phyloP scores from a whole-genome alignment of 306 rosid genomes.

The Vigna hirtella region DNA sequence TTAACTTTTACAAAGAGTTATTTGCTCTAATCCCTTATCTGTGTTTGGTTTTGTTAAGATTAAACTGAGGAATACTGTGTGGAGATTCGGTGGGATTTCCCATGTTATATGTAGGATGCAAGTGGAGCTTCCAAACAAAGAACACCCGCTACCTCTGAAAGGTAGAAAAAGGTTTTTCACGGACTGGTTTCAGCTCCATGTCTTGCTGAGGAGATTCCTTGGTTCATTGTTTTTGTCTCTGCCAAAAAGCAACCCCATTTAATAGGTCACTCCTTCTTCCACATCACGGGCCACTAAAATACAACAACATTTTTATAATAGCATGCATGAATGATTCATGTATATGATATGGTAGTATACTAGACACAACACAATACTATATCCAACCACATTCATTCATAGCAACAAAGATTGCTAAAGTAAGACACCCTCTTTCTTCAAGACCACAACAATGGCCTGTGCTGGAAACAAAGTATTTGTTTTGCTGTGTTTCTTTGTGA shows the following conservation, averaged over 20 bases:
- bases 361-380: neutral
- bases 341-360: neutral
- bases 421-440: neutral
- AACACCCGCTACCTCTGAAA: neutral
- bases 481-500: conserved; percentile 45
- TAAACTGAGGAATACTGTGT: neutral
- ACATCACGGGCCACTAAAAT: conserved; percentile 71
- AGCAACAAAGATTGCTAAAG: neutral
- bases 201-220: conserved; percentile 45
- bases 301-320: neutral
- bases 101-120: conserved; percentile 6
- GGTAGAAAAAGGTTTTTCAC: conserved; percentile 46
- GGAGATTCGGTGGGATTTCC: neutral
- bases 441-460: conserved; percentile 49
- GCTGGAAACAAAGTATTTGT: conserved; percentile 53
- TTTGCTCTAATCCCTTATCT: neutral
- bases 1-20: neutral
- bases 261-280: conserved; percentile 39
- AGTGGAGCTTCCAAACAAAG: conserved; percentile 45
- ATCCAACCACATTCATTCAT: conserved; percentile 29
- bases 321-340: neutral
- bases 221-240: conserved; percentile 18
- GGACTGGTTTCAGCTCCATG: conserved; percentile 49
- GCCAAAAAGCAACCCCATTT: conserved; percentile 37
- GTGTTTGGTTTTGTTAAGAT: neutral